Conservation (phyloP, 2,329 filamentous ascomycete genomes). For the Reticulascus tulasneorum region DNA sequence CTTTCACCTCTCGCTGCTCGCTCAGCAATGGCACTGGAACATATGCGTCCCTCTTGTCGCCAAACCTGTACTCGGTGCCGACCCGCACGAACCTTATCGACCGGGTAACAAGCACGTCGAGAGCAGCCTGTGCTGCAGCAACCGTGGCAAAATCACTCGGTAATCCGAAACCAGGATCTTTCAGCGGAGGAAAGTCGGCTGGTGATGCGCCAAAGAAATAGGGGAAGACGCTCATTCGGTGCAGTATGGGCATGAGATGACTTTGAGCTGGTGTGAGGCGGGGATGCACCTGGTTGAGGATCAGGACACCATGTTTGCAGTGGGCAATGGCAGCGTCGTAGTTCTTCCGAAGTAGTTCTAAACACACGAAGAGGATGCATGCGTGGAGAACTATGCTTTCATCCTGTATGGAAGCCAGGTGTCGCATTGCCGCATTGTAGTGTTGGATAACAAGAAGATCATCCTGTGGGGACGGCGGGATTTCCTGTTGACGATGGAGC, state of each 20-base stretch:
- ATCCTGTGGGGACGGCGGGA: no score
- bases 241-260: conserved; percentile 1
- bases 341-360: conserved; percentile 7
- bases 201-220: not conserved
- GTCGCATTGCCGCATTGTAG: conserved; percentile 13
- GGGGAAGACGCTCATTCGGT: not conserved
- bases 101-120: conserved; percentile 23
- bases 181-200: conserved; percentile 14
- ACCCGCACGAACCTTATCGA: conserved; percentile 25
- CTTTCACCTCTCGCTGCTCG: not conserved
- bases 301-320: conserved; percentile 6
- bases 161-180: not conserved
- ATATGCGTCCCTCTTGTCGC: not conserved
- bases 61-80: conserved; percentile 23
- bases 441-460: no score
- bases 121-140: conserved; percentile 23
- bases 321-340: conserved; percentile 2
- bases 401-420: conserved; percentile 9
- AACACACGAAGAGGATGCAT: conserved; percentile 17
- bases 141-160: conserved; percentile 10
- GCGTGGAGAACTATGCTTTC: conserved; percentile 11
- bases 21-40: conserved; percentile 11
- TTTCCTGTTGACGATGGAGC: not conserved
- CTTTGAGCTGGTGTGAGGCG: conserved; percentile 2
- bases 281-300: conserved; percentile 2